These are phyloP conservation scores for Penicillium griseofulvum DNA, from an alignment of 2,329 filamentous ascomycete species.

Conservation along the genomic window DNA sequence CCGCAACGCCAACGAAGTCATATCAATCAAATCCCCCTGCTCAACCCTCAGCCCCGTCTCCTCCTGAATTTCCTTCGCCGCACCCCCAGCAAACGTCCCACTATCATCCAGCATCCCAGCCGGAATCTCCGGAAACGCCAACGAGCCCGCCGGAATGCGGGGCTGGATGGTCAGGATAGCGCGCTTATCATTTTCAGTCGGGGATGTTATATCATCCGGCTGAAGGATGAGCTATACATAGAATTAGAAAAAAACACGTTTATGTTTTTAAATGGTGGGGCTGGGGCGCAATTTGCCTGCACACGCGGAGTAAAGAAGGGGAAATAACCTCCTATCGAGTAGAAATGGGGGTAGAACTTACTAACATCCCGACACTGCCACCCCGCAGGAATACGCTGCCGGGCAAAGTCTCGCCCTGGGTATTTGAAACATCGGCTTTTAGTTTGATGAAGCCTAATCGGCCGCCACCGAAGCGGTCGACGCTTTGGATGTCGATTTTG, in stretches of 20 bases:
- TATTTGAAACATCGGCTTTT: constrained; percentile 54
- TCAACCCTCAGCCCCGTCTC: constrained; percentile 55
- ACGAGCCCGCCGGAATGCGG: constrained; percentile 55
- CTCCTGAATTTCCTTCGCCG: constrained; percentile 57
- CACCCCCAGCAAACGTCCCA: constrained; percentile 53
- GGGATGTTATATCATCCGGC: constrained; percentile 47
- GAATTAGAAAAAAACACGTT: neutral
- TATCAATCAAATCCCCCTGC: constrained; percentile 51
- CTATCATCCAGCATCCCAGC: constrained; percentile 60
- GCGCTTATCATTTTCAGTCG: constrained; percentile 45
- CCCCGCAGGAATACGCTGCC: constrained; percentile 59
- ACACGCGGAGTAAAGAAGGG: neutral
- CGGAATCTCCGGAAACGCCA: constrained; percentile 57
- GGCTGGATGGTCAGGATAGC: constrained; percentile 58
- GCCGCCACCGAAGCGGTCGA: constrained; percentile 52
- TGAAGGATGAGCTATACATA: constrained; percentile 53
- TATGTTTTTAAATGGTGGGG: neutral
- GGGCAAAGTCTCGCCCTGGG: constrained; percentile 51
- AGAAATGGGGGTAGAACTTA: constrained; percentile 29
- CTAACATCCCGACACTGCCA: constrained; percentile 58
- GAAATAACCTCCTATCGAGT: neutral
- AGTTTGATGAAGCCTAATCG: constrained; percentile 58
- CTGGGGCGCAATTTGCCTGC: neutral
- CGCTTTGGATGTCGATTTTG: constrained; percentile 53
- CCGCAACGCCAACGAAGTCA: constrained; percentile 52